Evolutionary conservation across 169 alveolate species (phyloP), one percentile per base, ranked within the genome.

Genomic region (Eimeria necatrix): DNA sequence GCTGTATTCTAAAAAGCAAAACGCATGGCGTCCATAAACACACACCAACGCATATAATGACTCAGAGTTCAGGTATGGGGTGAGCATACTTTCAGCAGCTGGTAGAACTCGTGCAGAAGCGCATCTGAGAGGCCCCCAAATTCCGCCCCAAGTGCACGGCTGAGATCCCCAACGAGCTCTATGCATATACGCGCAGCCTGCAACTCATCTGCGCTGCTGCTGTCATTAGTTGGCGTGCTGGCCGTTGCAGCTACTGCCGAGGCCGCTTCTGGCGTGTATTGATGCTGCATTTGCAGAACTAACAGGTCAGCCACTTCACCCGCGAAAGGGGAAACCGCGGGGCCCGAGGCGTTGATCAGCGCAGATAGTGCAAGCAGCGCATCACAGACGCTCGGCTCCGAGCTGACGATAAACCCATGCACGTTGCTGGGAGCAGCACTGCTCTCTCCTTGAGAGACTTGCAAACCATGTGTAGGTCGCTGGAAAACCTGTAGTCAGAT

Each of bases 321-420:
- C 60, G 92, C 95, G 49, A 92, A 92, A 22, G 91, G 89, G 26
- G 73, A 41, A 14, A 86, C 84, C 76, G 95, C 89, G 16, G 91
- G 78, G 5, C 95, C 95, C 3, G 95, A 68, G 51, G 95, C 97
- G 81, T 97, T 97, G 53, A 97, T 95, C 84, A 97, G 94, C 64
- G 99, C 98, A 51, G 98, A 96, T 14, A 96, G 95, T 32, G 98
- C 97, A 78, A 98, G 95, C 91, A 98, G 94, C 20, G 98, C 99
- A 94, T 98, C 99, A 56, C 91, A 84, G 18, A 84, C 91, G 22
- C 91, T 84, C 80, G 91, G 91, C 59, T 84, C 91, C 26, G 91
- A 56, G 91, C 91, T 84, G 76, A 84, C 91, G 22, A 84, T 56
- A 26, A 84, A 84, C 20, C 91, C 78, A 14, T 84, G 91, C 10